Conservation (phyloP, 2,329 filamentous ascomycete species). For the Aspergillus sergii region DNA sequence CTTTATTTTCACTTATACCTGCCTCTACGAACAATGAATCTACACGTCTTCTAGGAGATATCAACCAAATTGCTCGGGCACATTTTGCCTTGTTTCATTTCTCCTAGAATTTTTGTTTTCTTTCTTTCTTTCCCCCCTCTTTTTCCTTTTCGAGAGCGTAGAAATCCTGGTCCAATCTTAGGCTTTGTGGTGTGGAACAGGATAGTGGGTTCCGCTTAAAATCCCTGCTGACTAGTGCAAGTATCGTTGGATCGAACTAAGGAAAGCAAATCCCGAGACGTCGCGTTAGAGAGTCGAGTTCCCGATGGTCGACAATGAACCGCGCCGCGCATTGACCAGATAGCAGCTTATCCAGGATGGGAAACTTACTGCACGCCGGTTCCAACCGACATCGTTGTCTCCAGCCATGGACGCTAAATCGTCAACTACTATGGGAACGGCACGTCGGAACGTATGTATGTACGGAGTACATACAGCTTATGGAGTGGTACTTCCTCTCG, state of each 20-base stretch:
- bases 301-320: conserved; percentile 1
- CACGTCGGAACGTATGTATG: not conserved
- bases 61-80: not conserved
- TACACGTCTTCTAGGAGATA: not conserved
- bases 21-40: not conserved
- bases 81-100: not conserved
- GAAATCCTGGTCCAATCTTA: not conserved
- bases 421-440: not conserved
- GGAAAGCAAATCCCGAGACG: conserved; percentile 12
- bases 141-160: not conserved
- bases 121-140: not conserved
- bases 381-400: conserved; percentile 8
- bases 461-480: not conserved
- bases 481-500: not conserved
- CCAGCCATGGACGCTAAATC: conserved; percentile 1
- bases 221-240: conserved; percentile 6
- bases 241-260: conserved; percentile 6
- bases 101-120: not conserved
- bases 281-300: conserved; percentile 2
- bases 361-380: conserved; percentile 7
- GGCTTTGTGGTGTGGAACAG: not conserved
- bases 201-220: conserved; percentile 5
- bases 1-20: not conserved
- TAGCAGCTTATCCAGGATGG: conserved; percentile 7
- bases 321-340: conserved; percentile 9